Conservation (phyloP, 2,329 filamentous ascomycete species). For the Aspergillus pseudonomiae region DNA sequence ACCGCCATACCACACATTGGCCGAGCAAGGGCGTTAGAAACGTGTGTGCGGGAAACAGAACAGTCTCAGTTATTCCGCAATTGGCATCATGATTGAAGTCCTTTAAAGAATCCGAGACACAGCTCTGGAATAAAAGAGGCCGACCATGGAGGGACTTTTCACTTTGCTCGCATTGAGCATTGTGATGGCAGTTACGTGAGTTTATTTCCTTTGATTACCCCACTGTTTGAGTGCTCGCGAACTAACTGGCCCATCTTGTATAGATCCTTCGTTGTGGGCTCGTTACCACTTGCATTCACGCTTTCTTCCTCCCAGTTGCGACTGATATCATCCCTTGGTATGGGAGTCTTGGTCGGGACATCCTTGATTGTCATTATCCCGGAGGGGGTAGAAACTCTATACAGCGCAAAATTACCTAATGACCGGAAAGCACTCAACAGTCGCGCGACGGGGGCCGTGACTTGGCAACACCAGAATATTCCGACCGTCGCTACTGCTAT, state of each 20-base stretch:
- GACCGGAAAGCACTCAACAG: slow-evolving; percentile 35
- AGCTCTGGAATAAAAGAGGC: slow-evolving; percentile 40
- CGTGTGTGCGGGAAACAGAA: neutral
- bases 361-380: slow-evolving; percentile 97
- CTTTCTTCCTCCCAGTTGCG: slow-evolving; percentile 85
- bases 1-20: neutral
- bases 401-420: slow-evolving; percentile 54
- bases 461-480: slow-evolving; percentile 32
- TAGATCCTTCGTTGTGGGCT: slow-evolving; percentile 92
- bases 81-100: slow-evolving; percentile 32
- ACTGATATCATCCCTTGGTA: slow-evolving; percentile 86
- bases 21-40: neutral
- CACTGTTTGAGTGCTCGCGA: neutral
- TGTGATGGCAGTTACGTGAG: slow-evolving; percentile 67
- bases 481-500: slow-evolving; percentile 20
- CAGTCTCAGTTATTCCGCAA: slow-evolving; percentile 9
- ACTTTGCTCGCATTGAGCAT: slow-evolving; percentile 67
- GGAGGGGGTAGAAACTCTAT: slow-evolving; percentile 90
- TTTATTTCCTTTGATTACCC: slow-evolving; percentile 12
- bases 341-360: slow-evolving; percentile 91
- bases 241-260: slow-evolving; percentile 18
- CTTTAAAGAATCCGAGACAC: slow-evolving; percentile 31
- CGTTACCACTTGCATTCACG: slow-evolving; percentile 84
- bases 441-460: slow-evolving; percentile 28
- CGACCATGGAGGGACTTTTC: slow-evolving; percentile 62